Percentiles rank a stretch among this genome's conserved stretches.
phyloP scores from a whole-genome alignment of 495 filamentous ascomycete species.

The Podospora fimiseda region DNA sequence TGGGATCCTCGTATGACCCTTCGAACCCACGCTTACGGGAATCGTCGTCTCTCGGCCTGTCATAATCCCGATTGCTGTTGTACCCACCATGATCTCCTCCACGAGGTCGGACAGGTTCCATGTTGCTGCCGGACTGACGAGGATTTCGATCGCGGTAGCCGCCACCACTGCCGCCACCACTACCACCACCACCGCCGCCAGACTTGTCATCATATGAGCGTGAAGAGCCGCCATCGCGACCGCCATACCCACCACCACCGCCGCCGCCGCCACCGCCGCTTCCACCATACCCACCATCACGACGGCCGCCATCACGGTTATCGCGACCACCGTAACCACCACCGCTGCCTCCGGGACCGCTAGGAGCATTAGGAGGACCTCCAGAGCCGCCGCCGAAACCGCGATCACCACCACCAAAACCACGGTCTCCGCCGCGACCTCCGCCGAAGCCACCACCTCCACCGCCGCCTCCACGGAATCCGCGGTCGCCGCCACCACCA shows the following conservation, averaged over 20 bases:
- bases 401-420: conserved; percentile 41
- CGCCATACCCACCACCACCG: conserved; percentile 53
- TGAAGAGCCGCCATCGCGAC: conserved; percentile 46
- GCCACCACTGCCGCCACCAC: conserved; percentile 52
- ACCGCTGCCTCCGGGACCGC: conserved; percentile 35
- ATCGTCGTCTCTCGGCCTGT: conserved; percentile 49
- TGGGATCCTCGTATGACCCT: conserved; percentile 68
- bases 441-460: conserved; percentile 57
- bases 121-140: conserved; percentile 58
- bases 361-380: conserved; percentile 18
- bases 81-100: conserved; percentile 11
- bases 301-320: conserved; percentile 35
- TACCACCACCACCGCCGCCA: conserved; percentile 52
- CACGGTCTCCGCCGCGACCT: conserved; percentile 50
- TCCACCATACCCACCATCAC: conserved; percentile 47
- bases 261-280: conserved; percentile 36
- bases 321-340: conserved; percentile 40
- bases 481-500: conserved; percentile 45
- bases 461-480: conserved; percentile 48
- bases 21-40: conserved; percentile 58
- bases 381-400: conserved; percentile 46
- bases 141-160: conserved; percentile 52
- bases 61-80: conserved; percentile 38
- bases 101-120: conserved; percentile 58
- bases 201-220: conserved; percentile 58